Base-by-base conservation (phyloP, 2,329 filamentous ascomycete genomes). In the Trichoderma breve region DNA sequence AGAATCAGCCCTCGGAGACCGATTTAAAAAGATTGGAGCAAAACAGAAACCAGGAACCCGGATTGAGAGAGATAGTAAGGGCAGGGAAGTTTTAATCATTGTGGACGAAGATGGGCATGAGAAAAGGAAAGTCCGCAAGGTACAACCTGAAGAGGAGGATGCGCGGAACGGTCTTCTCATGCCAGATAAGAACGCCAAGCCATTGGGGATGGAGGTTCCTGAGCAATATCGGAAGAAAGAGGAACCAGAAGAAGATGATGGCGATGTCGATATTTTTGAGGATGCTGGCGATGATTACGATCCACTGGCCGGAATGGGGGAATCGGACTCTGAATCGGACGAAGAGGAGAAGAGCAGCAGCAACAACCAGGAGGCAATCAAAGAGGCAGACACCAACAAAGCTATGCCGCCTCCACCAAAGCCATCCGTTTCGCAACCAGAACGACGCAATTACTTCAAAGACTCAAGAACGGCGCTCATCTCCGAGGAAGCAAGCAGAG, bases 261-360 rank as follows among this genome's bases (percentile, higher is more conserved):
- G 88, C 71, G 85, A 92, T 67, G 79, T 89, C 28, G 84, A 91
- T 75, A 92, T 92, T 8, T 92, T 92, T 74, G 90, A 89, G 51
- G 89, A 87, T 68, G 89, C 84, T 0, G 90, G 87, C 3, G 89
- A 90, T 71, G 90, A 92, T 76, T 92, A 92, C 77, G 86, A 92
- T 77, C 90, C 90, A 1, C 80, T 92, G 55, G 90, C 89, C 3
- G 90, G 85, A 6, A 81, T 92, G 74, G 85, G 81, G 15, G 83
- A 75, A 24, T 83, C 82, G 18, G 82, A 82, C 8, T 83, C 82
- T 7, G 84, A 83, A n/a, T 84, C 82, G 0, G 86, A 81, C 77
- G 82, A 82, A 2, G 82, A 83, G 1, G 82, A 83, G 47, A 81
- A 83, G 2, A 79, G 82, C 5, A 77, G 77, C 4, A 77, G 77